phyloP scores from a whole-genome alignment of 768 basidiomycete species.

The Hydnomerulius pinastri region DNA sequence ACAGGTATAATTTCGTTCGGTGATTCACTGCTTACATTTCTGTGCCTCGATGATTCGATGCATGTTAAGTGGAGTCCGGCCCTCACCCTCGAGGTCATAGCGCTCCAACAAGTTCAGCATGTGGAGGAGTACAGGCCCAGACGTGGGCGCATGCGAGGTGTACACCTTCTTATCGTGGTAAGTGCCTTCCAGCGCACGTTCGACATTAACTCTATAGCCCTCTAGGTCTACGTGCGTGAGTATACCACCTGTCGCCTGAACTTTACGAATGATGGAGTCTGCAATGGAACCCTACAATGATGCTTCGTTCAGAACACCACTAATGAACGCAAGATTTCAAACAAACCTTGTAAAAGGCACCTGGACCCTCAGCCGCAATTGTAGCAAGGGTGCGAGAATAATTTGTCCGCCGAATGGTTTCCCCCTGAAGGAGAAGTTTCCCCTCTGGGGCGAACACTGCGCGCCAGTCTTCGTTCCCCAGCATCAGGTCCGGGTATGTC shows the following conservation, averaged over 20 bases:
- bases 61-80: conserved; percentile 60
- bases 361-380: conserved; percentile 76
- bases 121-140: conserved; percentile 87
- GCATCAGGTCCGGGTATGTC: conserved; percentile 58
- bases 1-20: conserved; percentile 9
- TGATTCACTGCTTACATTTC: conserved; percentile 59
- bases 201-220: conserved; percentile 66
- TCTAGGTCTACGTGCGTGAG: conserved; percentile 73
- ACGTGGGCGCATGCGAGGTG: conserved; percentile 82
- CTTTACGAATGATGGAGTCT: conserved; percentile 71
- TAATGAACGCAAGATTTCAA: conserved; percentile 10
- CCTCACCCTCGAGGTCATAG: conserved; percentile 54
- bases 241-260: conserved; percentile 74
- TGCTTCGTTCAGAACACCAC: conserved; percentile 14
- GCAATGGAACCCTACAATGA: conserved; percentile 72
- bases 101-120: conserved; percentile 89
- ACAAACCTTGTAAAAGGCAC: conserved; percentile 78
- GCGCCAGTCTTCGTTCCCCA: conserved; percentile 71
- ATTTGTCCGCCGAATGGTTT: conserved; percentile 69
- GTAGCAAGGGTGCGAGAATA: conserved; percentile 73
- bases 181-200: conserved; percentile 73
- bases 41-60: conserved; percentile 85
- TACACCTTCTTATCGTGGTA: conserved; percentile 82
- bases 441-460: conserved; percentile 84
- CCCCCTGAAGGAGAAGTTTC: conserved; percentile 68